Evolutionary conservation across 208 protist species (phyloP).

Genomic region (Naegleria lovaniensis): DNA sequence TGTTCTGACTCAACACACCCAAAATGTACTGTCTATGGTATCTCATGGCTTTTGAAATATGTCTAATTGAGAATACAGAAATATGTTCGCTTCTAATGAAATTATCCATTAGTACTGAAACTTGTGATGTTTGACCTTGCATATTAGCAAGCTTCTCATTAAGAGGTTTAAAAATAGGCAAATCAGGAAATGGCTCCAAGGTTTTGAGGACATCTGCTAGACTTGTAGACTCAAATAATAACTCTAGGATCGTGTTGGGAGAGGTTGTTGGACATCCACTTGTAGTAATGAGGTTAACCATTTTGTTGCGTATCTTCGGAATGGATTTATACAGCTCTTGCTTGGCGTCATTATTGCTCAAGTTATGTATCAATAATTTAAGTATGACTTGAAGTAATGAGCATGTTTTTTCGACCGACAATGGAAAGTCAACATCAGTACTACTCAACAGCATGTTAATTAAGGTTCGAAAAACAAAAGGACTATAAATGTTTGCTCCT

Average conservation of each 20-base stretch:
- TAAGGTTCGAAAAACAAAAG: not conserved
- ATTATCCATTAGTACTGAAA: not conserved
- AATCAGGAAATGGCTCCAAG: not conserved
- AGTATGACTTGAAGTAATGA: not conserved
- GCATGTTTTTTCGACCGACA: not conserved
- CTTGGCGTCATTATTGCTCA: not conserved
- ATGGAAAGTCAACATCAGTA: not conserved
- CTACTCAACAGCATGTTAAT: not conserved
- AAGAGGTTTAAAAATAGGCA: not conserved
- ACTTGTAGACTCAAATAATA: not conserved
- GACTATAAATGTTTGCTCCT: not conserved
- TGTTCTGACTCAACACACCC: not conserved
- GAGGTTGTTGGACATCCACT: not conserved
- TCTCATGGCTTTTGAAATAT: not conserved
- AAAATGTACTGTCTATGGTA: not conserved
- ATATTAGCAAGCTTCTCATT: not conserved
- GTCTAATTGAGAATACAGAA: not conserved
- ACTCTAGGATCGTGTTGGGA: not conserved
- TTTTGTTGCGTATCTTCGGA: not conserved
- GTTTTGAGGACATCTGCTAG: not conserved
- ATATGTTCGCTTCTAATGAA: not conserved
- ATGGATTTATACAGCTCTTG: not conserved
- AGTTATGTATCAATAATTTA: not conserved
- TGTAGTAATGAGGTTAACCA: not conserved
- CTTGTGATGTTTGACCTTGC: not conserved